Conservation (phyloP, 305 asterid species). For the Lippia alba region DNA sequence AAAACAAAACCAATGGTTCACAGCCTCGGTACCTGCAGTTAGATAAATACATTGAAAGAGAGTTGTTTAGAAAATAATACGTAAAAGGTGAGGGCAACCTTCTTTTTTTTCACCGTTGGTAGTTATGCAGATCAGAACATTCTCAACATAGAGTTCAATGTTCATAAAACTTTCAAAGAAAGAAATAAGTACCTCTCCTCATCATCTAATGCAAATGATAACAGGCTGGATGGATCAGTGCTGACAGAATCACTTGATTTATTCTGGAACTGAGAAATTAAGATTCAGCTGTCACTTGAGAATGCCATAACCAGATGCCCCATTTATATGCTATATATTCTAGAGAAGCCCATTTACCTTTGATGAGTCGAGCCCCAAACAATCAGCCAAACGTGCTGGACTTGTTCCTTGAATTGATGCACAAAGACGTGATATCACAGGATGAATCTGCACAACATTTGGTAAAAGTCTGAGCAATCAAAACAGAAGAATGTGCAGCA, state of each 20-base stretch:
- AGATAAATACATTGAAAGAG: conserved; percentile 16
- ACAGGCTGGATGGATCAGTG: conserved; percentile 71
- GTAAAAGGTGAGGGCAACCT: too few species aligned
- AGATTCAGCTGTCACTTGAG: conserved; percentile 34
- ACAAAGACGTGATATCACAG: conserved; percentile 96
- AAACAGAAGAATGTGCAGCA: conserved; percentile 25
- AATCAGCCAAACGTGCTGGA: conserved; percentile 97
- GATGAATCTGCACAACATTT: conserved; percentile 82
- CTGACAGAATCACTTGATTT: conserved; percentile 62
- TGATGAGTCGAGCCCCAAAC: conserved; percentile 96
- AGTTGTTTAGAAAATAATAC: background rate
- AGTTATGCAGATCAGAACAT: too few species aligned
- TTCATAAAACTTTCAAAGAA: conserved; percentile 17
- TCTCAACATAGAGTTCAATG: background rate
- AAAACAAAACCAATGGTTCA: conserved; percentile 76
- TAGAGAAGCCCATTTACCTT: conserved; percentile 55
- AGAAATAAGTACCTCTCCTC: conserved; percentile 76
- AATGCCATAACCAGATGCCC: conserved; percentile 25
- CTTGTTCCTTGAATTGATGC: conserved; percentile 98
- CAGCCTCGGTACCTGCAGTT: conserved; percentile 85
- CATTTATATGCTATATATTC: conserved; percentile 6
- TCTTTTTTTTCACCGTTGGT: too few species aligned
- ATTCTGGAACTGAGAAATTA: conserved; percentile 78
- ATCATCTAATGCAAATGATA: conserved; percentile 62
- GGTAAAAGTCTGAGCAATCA: conserved; percentile 32